Conservation (phyloP, 495 filamentous ascomycete species). For the Aeminium ludgeri region DNA sequence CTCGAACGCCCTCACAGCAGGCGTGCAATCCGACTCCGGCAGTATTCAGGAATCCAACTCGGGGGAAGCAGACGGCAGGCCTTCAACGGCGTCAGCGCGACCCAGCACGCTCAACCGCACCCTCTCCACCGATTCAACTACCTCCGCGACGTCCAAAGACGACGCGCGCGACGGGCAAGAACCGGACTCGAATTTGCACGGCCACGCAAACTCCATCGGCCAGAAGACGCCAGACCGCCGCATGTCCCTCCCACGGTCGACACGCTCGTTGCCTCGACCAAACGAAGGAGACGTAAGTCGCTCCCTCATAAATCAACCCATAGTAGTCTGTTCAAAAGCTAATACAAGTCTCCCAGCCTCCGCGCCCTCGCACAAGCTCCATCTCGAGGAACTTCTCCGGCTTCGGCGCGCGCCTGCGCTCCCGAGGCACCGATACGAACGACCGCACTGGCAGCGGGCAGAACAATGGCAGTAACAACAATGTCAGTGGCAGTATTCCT, state of each 20-base stretch:
- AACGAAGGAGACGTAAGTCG: background rate
- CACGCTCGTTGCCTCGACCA: background rate
- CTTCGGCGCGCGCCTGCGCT: slow-evolving; percentile 15
- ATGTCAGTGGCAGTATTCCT: background rate
- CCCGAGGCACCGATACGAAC: slow-evolving; percentile 1
- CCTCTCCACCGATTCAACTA: slow-evolving; percentile 4
- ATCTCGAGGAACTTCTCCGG: slow-evolving; percentile 12
- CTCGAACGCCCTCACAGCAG: background rate
- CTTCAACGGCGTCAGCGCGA: slow-evolving; percentile 10
- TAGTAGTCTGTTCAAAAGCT: background rate
- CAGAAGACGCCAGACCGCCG: background rate
- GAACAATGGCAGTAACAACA: too few species aligned
- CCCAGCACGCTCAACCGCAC: slow-evolving; percentile 11
- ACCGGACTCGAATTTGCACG: background rate
- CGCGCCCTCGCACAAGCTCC: slow-evolving; percentile 5
- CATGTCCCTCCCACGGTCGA: background rate
- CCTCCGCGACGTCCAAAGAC: background rate
- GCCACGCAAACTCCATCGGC: background rate
- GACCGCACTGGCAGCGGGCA: too few species aligned
- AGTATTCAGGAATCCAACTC: slow-evolving; percentile 2
- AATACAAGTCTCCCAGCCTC: background rate
- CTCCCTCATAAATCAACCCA: background rate
- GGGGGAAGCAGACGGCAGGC: slow-evolving; percentile 7
- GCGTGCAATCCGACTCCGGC: slow-evolving; percentile 4
- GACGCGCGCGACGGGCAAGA: background rate